Evolutionary conservation across 192 early-diverging fungal species (phyloP), one percentile per base, ranked within the genome.

Genomic region (Umbelopsis sp.): DNA sequence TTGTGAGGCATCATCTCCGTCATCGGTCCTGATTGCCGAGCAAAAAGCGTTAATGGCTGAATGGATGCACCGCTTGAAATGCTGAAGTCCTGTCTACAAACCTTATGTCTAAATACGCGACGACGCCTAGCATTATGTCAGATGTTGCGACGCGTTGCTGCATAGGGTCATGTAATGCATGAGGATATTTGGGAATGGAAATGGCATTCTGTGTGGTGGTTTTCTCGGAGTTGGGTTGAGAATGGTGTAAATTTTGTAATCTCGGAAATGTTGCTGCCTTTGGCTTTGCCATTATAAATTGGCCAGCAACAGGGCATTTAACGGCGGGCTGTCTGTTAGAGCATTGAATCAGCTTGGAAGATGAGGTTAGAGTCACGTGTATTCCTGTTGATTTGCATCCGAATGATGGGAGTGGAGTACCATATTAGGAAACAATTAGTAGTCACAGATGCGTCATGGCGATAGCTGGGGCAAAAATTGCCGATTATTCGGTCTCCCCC

Each of bases 1-100:
- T 22, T 62, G 25, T 16, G 77, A 74, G 3, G 74, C 77, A 74
- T 78, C 72, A 43, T 78, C 77, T 0, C 77, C 77, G 43, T 78
- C 77, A n/a, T 78, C 77, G 3, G 77, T 78, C 50, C 77, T 78
- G 26, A 34, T 10, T 12, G 10, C 8, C 41, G 49, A 66, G 21
- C 5, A 69, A 31, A 45, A 66, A 25, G 2, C 1, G 20, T 6
- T 16, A 16, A 5, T 49, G 11, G 20, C 14, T 47, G 20, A 3
- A 49, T 16, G 43, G 43, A 49, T 49, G 38, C 38, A 41, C 38
- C 7, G 38, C 7, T 11, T 1, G 38, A 41, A 41, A 1, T 41
- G 38, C 38, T 11, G 52, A 22, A 22, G 25, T 22, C 12, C 24
- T 12, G 38, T 1, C 52, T 12, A 36, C 26, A 62, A 62, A 62